phyloP scores from a whole-genome alignment of 1,139 yeast genomes.

The Wickerhamiella pararugosa region DNA sequence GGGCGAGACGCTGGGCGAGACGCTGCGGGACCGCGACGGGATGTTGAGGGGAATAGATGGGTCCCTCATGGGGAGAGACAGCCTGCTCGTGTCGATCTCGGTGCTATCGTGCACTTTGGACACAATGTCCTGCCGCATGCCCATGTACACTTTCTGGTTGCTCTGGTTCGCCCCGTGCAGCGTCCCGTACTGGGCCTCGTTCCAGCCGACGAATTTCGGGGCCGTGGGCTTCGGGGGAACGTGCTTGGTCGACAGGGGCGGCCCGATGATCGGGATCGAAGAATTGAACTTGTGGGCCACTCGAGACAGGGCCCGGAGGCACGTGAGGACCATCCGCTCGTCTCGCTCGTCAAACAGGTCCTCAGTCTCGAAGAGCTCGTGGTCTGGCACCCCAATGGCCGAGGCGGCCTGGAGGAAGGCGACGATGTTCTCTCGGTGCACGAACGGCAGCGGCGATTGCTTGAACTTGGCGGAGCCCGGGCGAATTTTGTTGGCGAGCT shows the following conservation, averaged over 20 bases:
- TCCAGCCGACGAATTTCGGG: conserved; percentile 34
- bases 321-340: conserved; percentile 61
- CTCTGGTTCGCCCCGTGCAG: conserved; percentile 39
- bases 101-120: no score
- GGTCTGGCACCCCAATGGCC: conserved; percentile 57
- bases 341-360: conserved; percentile 63
- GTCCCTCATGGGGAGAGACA: no score
- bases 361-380: conserved; percentile 70
- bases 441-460: conserved; percentile 63
- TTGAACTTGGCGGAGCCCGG: conserved; percentile 37
- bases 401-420: conserved; percentile 46
- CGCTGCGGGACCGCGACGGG: no score
- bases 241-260: conserved; percentile 23
- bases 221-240: conserved; percentile 19
- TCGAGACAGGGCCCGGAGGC: conserved; percentile 61
- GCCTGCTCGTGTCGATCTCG: no score
- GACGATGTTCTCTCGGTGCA: conserved; percentile 72
- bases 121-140: no score
- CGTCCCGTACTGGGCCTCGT: conserved; percentile 43
- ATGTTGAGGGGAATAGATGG: no score
- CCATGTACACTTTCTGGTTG: neutral
- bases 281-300: conserved; percentile 37
- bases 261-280: conserved; percentile 36
- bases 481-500: conserved; percentile 28
- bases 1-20: no score